These are phyloP conservation scores for Cladosporium sp. DNA, from an alignment of 2,329 filamentous ascomycete species.

Conservation along the genomic window DNA sequence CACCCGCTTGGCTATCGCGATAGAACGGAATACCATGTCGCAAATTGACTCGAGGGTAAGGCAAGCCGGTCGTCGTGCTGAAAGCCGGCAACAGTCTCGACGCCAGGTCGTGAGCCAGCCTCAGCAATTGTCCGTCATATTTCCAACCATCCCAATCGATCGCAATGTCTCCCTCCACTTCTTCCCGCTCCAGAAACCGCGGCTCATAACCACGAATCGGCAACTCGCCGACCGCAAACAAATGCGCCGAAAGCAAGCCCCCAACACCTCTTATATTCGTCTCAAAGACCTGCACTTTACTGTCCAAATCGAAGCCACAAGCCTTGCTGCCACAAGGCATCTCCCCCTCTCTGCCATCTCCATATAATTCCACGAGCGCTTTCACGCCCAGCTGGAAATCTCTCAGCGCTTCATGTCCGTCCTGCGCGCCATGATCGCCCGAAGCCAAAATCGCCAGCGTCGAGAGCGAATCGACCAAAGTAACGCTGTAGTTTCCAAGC, in stretches of 20 bases:
- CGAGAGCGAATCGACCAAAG: constrained; percentile 89
- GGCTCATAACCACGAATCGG: constrained; percentile 77
- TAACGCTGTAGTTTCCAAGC: constrained; percentile 93
- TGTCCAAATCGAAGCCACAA: constrained; percentile 87
- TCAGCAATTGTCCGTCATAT: constrained; percentile 85
- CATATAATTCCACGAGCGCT: constrained; percentile 75
- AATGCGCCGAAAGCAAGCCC: constrained; percentile 83
- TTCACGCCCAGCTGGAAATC: constrained; percentile 76
- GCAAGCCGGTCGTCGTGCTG: constrained; percentile 83
- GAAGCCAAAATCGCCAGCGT: constrained; percentile 90
- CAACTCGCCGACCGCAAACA: constrained; percentile 86
- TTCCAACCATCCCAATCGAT: constrained; percentile 58
- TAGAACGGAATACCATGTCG: constrained; percentile 91
- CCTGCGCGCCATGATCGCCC: constrained; percentile 44
- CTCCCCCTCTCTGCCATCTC: constrained; percentile 70
- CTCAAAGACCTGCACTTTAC: constrained; percentile 98
- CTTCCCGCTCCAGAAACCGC: constrained; percentile 6
- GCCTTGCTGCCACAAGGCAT: constrained; percentile 67
- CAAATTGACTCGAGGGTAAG: constrained; percentile 91
- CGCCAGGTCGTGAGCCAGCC: constrained; percentile 82
- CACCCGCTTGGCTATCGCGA: constrained; percentile 47
- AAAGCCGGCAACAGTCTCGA: constrained; percentile 86
- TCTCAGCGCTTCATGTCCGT: constrained; percentile 50
- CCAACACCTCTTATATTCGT: constrained; percentile 92
- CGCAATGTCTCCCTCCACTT: constrained; percentile 31